Conservation (phyloP, 306 rosid species). For the Sophora flavescens region DNA sequence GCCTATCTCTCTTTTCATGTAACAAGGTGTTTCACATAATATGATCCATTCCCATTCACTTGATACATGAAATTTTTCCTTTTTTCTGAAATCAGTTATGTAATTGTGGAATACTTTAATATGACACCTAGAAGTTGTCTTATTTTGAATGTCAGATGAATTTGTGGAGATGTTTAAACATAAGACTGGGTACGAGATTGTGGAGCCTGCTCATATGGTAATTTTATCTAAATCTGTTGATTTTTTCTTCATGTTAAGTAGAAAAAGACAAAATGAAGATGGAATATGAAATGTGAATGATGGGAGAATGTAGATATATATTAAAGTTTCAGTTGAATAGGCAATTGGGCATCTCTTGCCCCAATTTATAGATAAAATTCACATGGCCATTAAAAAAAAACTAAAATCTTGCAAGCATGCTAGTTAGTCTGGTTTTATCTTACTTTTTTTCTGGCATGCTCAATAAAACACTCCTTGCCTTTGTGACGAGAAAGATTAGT, state of each 20-base stretch:
- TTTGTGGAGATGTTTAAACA: conserved; percentile 82
- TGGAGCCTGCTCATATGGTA: conserved; percentile 98
- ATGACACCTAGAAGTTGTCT: conserved; percentile 23
- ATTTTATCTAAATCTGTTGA: conserved; percentile 23
- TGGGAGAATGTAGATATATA: background rate
- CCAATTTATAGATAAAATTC: background rate
- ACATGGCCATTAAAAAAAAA: too few species aligned
- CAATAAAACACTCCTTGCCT: background rate
- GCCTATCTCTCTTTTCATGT: too few species aligned
- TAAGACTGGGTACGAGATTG: conserved; percentile 80
- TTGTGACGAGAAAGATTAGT: background rate
- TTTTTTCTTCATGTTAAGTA: conserved; percentile 6
- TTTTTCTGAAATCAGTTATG: background rate
- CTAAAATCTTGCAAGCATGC: too few species aligned
- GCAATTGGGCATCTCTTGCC: conserved; percentile 12
- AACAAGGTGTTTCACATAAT: too few species aligned
- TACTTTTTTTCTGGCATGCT: too few species aligned
- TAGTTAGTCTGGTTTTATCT: too few species aligned
- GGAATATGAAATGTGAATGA: conserved; percentile 19
- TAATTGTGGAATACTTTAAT: conserved; percentile 15
- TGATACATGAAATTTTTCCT: background rate
- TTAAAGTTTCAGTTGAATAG: background rate
- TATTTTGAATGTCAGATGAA: conserved; percentile 66
- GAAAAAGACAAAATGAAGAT: background rate
- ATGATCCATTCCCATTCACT: too few species aligned